A percentile compares a stretch with the other conserved stretches of the same genome.
Conservation (phyloP, 495 filamentous ascomycete genomes). For the Tuber brumale region DNA sequence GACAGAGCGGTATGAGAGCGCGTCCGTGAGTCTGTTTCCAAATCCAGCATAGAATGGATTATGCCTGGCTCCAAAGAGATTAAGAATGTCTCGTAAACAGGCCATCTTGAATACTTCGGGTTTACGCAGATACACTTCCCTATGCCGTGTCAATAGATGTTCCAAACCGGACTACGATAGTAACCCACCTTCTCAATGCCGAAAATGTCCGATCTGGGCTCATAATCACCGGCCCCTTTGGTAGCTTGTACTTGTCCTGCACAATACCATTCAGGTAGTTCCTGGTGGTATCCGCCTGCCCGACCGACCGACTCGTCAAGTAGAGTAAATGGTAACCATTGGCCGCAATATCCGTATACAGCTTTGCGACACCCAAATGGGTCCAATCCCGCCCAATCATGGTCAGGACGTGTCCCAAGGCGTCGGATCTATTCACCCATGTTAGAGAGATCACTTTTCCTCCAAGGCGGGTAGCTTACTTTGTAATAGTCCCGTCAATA, state of each 20-base stretch:
- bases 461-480: slow-evolving; percentile 46
- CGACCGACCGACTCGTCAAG: slow-evolving; percentile 86
- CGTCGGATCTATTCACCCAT: slow-evolving; percentile 60
- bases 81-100: slow-evolving; percentile 85
- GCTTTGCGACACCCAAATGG: slow-evolving; percentile 88
- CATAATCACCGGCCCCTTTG: slow-evolving; percentile 86
- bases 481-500: slow-evolving; percentile 98
- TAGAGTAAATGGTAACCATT: slow-evolving; percentile 99
- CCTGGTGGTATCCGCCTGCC: slow-evolving; percentile 84
- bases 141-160: neutral
- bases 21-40: slow-evolving; percentile 92
- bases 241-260: slow-evolving; percentile 80
- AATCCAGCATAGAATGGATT: slow-evolving; percentile 95
- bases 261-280: slow-evolving; percentile 83
- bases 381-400: slow-evolving; percentile 99
- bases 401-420: slow-evolving; percentile 92
- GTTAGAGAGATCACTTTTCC: neutral
- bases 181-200: slow-evolving; percentile 63
- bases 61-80: slow-evolving; percentile 69
- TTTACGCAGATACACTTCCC: slow-evolving; percentile 88
- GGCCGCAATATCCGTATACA: slow-evolving; percentile 89
- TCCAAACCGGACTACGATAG: slow-evolving; percentile 1
- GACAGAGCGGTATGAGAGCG: slow-evolving; percentile 89
- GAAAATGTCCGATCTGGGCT: slow-evolving; percentile 94
- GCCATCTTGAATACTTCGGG: slow-evolving; percentile 99